A percentile compares a stretch with the other conserved stretches of the same genome.
Conservation (phyloP, 225 moss, liverwort and hornwort species). For the Pseudisothecium myosuroides region DNA sequence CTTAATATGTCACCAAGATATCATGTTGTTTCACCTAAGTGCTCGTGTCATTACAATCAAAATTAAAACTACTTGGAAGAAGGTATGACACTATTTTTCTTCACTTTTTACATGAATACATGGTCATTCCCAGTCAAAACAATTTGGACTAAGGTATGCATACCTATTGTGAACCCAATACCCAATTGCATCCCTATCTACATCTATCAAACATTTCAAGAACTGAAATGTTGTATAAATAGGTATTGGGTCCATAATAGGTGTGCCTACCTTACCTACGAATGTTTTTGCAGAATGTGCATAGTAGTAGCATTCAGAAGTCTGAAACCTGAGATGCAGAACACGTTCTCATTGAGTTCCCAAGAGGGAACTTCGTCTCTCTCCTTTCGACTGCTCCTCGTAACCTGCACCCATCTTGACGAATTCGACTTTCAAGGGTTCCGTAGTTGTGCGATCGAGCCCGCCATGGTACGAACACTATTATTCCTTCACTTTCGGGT, state of each 20-base stretch:
- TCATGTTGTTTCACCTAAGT: background rate
- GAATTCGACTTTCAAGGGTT: background rate
- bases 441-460: background rate
- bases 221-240: background rate
- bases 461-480: background rate
- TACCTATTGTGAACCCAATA: background rate
- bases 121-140: accelerated
- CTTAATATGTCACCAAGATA: no score
- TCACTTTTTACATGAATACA: background rate
- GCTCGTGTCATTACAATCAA: background rate
- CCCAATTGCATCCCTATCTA: background rate
- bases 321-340: background rate
- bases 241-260: background rate
- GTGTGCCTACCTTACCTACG: background rate
- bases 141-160: background rate
- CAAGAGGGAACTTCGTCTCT: background rate
- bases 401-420: background rate
- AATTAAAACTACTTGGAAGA: background rate
- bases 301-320: background rate
- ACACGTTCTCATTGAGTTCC: background rate
- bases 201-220: background rate
- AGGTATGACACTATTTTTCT: accelerated
- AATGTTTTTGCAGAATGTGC: background rate
- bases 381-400: background rate
- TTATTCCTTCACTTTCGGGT: background rate